Conservation (phyloP, 805 yeast species). For the Wickerhamomyces hampshirensis region DNA sequence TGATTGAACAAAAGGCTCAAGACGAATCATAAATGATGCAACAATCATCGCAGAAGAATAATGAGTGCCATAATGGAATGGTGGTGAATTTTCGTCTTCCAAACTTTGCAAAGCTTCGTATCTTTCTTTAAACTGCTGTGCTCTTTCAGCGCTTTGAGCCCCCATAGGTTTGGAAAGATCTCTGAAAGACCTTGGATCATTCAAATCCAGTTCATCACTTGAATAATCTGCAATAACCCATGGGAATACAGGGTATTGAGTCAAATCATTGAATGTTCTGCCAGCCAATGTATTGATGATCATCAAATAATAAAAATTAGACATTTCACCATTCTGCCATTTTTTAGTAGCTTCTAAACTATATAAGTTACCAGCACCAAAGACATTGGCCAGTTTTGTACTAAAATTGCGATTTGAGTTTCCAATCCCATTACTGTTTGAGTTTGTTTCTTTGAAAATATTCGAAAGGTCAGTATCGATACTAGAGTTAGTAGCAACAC, state of each 20-base stretch:
- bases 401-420: conserved; percentile 31
- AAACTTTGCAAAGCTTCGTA: conserved; percentile 66
- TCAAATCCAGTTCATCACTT: conserved; percentile 63
- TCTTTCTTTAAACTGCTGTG: conserved; percentile 60
- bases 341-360: conserved; percentile 51
- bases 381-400: conserved; percentile 40
- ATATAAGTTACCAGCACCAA: conserved; percentile 32
- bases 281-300: conserved; percentile 82
- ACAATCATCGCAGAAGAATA: conserved; percentile 94
- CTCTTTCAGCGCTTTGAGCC: conserved; percentile 64
- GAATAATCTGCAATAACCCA: conserved; percentile 85
- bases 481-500: conserved; percentile 43
- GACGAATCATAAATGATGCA: conserved; percentile 68
- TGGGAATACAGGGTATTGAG: conserved; percentile 90
- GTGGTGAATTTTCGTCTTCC: conserved; percentile 55
- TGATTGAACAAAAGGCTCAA: conserved; percentile 78
- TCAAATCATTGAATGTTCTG: conserved; percentile 80
- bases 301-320: conserved; percentile 80
- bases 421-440: conserved; percentile 28
- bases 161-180: conserved; percentile 91
- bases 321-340: conserved; percentile 76
- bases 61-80: conserved; percentile 91
- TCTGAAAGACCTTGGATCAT: conserved; percentile 57
- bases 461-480: conserved; percentile 51
- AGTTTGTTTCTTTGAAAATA: conserved; percentile 45